A percentile compares a stretch with the other conserved stretches of the same genome.
Evolutionary conservation across 164 flowering plant species (phyloP).

Genomic region (Chimonanthus praecox): DNA sequence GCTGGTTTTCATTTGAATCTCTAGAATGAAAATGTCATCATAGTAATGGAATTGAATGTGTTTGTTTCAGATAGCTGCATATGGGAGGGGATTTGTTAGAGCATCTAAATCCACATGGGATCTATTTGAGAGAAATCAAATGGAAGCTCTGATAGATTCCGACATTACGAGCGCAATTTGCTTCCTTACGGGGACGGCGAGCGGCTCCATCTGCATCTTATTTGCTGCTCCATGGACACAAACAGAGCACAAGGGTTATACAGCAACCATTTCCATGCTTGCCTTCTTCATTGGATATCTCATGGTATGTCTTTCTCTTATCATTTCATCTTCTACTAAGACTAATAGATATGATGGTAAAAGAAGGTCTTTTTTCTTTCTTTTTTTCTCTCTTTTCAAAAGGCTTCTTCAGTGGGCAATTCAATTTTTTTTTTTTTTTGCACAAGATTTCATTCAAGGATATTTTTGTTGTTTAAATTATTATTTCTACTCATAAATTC

Average conservation of each 20-base stretch:
- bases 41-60: too few relatives aligned
- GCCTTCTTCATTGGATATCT: conserved; percentile 86
- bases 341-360: too few relatives aligned
- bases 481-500: too few relatives aligned
- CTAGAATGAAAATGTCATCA: too few relatives aligned
- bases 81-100: conserved; percentile 72
- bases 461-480: too few relatives aligned
- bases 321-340: background rate
- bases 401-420: too few relatives aligned
- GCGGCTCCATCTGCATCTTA: conserved; percentile 77
- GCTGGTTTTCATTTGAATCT: too few relatives aligned
- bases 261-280: conserved; percentile 65
- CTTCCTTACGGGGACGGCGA: conserved; percentile 82
- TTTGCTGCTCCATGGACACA: conserved; percentile 71
- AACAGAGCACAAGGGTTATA: conserved; percentile 43
- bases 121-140: conserved; percentile 47
- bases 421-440: too few relatives aligned
- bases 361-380: too few relatives aligned
- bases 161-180: conserved; percentile 85
- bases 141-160: conserved; percentile 65
- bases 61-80: conserved; percentile 59
- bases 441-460: too few relatives aligned
- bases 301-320: conserved; percentile 42
- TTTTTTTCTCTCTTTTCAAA: too few relatives aligned
- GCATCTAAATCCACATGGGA: conserved; percentile 90